Conservation (phyloP, 176 grass and related monocot species). For the Oryza officinalis region DNA sequence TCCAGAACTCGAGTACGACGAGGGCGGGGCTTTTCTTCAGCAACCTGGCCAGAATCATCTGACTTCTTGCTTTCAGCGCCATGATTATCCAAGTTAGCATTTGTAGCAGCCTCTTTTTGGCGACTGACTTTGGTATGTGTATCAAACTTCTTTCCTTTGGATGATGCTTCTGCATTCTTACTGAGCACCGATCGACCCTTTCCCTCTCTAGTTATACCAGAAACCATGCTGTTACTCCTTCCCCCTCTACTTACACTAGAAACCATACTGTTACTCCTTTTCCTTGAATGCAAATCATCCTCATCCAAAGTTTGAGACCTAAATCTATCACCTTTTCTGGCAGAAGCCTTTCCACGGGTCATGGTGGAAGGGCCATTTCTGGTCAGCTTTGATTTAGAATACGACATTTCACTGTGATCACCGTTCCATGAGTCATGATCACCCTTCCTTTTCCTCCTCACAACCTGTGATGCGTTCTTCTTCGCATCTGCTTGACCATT, state of each 20-base stretch:
- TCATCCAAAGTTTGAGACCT: slow-evolving; percentile 21
- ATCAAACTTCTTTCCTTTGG: slow-evolving; percentile 39
- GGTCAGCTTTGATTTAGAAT: slow-evolving; percentile 28
- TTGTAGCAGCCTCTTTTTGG: slow-evolving; percentile 8
- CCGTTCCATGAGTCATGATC: slow-evolving; percentile 8
- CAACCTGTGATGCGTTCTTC: not conserved
- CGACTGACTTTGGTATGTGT: slow-evolving; percentile 13
- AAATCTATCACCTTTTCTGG: slow-evolving; percentile 20
- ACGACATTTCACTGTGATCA: not conserved
- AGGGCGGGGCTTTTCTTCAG: slow-evolving; percentile 46
- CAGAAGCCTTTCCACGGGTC: slow-evolving; percentile 21
- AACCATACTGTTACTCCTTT: slow-evolving; percentile 35
- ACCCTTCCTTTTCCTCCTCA: slow-evolving; percentile 43
- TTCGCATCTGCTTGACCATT: not conserved
- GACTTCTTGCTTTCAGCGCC: slow-evolving; percentile 38
- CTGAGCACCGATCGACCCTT: not conserved
- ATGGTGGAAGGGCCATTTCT: not conserved
- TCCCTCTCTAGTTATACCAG: slow-evolving; percentile 17
- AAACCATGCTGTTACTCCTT: slow-evolving; percentile 37
- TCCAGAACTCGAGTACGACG: slow-evolving; percentile 62
- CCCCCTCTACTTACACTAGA: slow-evolving; percentile 20
- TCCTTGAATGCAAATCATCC: slow-evolving; percentile 18
- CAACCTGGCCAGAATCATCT: slow-evolving; percentile 30
- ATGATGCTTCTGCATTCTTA: not conserved
- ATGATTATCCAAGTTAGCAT: slow-evolving; percentile 30